Conservation (phyloP, 805 yeast genomes). For the Hanseniaspora taiwanica region DNA sequence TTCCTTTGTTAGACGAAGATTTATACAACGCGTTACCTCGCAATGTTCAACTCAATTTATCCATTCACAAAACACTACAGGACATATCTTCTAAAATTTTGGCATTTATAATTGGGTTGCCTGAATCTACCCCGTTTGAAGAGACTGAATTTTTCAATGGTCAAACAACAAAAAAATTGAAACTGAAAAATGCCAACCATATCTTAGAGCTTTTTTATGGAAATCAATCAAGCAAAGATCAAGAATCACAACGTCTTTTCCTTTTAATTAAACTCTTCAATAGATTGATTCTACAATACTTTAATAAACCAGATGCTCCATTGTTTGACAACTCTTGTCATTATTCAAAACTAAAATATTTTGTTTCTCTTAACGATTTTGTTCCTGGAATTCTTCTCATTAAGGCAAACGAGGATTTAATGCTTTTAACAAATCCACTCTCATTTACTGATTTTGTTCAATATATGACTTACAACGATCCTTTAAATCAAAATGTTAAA, state of each 20-base stretch:
- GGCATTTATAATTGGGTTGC: neutral
- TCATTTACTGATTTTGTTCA: neutral
- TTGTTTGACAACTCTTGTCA: too few relatives aligned
- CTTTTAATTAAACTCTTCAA: neutral
- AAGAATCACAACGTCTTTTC: neutral
- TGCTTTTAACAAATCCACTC: neutral
- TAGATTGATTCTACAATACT: neutral
- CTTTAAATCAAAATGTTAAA: neutral
- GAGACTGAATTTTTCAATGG: too few relatives aligned
- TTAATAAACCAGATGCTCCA: neutral
- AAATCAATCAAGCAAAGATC: neutral
- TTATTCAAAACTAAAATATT: constrained; percentile 27
- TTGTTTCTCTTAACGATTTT: neutral
- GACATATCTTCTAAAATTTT: neutral
- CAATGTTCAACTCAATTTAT: neutral
- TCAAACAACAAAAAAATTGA: neutral
- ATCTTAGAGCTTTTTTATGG: neutral
- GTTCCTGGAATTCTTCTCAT: neutral
- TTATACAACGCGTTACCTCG: neutral
- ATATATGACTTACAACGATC: neutral
- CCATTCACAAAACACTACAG: neutral
- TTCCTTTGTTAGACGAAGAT: neutral
- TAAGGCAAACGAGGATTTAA: neutral
- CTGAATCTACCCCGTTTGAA: neutral
- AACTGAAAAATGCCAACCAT: neutral